These are phyloP conservation scores for Kuraishia ogatae DNA, from an alignment of 805 yeast species.

Conservation along the genomic window DNA sequence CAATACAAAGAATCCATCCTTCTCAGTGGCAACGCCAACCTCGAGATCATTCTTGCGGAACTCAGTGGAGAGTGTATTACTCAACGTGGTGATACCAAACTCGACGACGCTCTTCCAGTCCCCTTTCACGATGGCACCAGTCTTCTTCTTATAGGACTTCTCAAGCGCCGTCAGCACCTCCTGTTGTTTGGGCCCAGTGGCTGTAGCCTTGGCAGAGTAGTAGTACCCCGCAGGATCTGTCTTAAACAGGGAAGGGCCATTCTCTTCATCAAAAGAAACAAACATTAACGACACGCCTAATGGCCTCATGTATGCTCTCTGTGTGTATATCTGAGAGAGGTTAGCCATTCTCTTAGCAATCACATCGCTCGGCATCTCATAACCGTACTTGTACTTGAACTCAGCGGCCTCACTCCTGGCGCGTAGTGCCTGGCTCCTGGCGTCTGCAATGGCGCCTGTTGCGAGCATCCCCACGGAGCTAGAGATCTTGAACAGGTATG, in stretches of 20 bases:
- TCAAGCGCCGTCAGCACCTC: slow-evolving; percentile 87
- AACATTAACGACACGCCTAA: slow-evolving; percentile 90
- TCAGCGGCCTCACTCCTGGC: slow-evolving; percentile 96
- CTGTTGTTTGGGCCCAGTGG: slow-evolving; percentile 97
- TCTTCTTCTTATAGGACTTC: slow-evolving; percentile 69
- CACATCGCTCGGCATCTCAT: slow-evolving; percentile 92
- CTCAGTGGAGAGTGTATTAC: slow-evolving; percentile 84
- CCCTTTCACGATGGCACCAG: slow-evolving; percentile 50
- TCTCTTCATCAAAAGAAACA: slow-evolving; percentile 79
- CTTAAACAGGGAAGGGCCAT: slow-evolving; percentile 84
- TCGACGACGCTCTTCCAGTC: slow-evolving; percentile 88
- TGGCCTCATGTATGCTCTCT: slow-evolving; percentile 98
- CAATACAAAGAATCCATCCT: slow-evolving; percentile 61
- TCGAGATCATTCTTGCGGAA: slow-evolving; percentile 91
- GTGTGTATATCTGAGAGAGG: slow-evolving; percentile 90
- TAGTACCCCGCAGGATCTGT: slow-evolving; percentile 97
- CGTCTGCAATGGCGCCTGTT: slow-evolving; percentile 95
- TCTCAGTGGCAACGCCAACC: slow-evolving; percentile 71
- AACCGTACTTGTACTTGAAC: slow-evolving; percentile 88
- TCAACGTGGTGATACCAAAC: slow-evolving; percentile 76
- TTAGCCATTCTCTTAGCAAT: slow-evolving; percentile 94
- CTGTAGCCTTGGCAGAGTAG: slow-evolving; percentile 82
- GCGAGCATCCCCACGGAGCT: slow-evolving; percentile 81
- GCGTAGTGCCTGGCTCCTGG: slow-evolving; percentile 79
- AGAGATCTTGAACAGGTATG: slow-evolving; percentile 79